These are phyloP conservation scores for Flaveria ramosissima DNA, from an alignment of 129 eudicot species.

Conservation along the genomic window DNA sequence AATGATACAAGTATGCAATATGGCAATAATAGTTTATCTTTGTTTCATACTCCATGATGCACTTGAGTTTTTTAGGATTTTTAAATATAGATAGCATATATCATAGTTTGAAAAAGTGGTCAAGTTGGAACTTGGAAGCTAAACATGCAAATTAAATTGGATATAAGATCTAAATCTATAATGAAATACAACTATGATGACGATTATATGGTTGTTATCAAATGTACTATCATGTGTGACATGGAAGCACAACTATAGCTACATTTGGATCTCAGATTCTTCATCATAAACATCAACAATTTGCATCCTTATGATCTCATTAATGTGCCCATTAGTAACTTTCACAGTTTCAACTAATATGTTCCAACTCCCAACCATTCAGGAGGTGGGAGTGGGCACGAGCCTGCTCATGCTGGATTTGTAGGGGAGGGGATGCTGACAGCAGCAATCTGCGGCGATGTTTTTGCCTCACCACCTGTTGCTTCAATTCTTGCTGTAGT, in stretches of 20 bases:
- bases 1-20: too few relatives aligned
- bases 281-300: background rate
- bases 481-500: constrained; percentile 88
- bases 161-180: background rate
- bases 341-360: constrained; percentile 15
- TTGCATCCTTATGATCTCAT: background rate
- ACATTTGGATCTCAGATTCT: background rate
- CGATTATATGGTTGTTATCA: background rate
- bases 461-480: constrained; percentile 95
- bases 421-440: constrained; percentile 99
- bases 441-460: constrained; percentile 97
- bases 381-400: constrained; percentile 99
- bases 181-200: background rate
- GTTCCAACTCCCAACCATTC: constrained; percentile 14
- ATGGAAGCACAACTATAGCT: background rate
- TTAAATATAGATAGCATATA: background rate
- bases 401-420: constrained; percentile 98
- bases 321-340: background rate
- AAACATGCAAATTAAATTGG: background rate
- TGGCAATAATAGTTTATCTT: too few relatives aligned
- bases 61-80: background rate
- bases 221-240: background rate
- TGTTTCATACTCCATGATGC: background rate
- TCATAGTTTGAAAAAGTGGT: background rate
- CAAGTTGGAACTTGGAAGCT: constrained; percentile 1